Evolutionary conservation across 2,329 filamentous ascomycete species (phyloP).

Genomic region (Clarireedia paspali): DNA sequence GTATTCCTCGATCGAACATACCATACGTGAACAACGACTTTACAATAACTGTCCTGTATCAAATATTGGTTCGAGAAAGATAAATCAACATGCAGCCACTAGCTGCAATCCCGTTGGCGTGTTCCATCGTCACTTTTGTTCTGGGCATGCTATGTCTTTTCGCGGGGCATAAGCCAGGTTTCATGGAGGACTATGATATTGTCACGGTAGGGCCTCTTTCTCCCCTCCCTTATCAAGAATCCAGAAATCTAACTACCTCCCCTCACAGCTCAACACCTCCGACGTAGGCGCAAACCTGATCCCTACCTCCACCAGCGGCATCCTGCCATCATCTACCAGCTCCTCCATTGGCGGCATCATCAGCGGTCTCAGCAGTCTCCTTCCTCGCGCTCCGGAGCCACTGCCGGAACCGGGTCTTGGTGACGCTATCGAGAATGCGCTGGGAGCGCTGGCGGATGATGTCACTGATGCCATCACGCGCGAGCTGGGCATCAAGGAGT

Average conservation of each 20-base stretch:
- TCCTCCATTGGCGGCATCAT: constrained; percentile 28
- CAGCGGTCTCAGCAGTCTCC: constrained; percentile 32
- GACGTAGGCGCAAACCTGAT: constrained; percentile 37
- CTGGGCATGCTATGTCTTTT: constrained; percentile 54
- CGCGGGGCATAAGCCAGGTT: constrained; percentile 46
- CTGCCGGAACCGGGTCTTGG: constrained; percentile 27
- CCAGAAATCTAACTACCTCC: constrained; percentile 3
- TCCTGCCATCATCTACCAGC: constrained; percentile 21
- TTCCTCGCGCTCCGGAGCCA: constrained; percentile 11
- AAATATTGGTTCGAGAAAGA: neutral
- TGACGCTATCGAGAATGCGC: constrained; percentile 29
- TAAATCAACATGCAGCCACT: constrained; percentile 35
- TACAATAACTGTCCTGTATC: neutral
- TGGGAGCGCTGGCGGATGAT: constrained; percentile 26
- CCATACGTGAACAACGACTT: neutral
- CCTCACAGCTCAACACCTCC: constrained; percentile 47
- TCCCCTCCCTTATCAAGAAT: neutral
- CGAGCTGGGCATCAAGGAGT: constrained; percentile 47
- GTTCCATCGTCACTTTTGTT: constrained; percentile 46
- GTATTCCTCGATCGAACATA: too few species aligned
- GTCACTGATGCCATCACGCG: constrained; percentile 30
- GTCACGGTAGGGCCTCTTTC: constrained; percentile 39
- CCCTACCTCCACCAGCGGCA: constrained; percentile 18
- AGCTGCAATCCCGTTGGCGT: constrained; percentile 41
- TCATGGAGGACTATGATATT: constrained; percentile 50